phyloP scores from a whole-genome alignment of 148 eudicot species.

The Gaultheria prostrata region DNA sequence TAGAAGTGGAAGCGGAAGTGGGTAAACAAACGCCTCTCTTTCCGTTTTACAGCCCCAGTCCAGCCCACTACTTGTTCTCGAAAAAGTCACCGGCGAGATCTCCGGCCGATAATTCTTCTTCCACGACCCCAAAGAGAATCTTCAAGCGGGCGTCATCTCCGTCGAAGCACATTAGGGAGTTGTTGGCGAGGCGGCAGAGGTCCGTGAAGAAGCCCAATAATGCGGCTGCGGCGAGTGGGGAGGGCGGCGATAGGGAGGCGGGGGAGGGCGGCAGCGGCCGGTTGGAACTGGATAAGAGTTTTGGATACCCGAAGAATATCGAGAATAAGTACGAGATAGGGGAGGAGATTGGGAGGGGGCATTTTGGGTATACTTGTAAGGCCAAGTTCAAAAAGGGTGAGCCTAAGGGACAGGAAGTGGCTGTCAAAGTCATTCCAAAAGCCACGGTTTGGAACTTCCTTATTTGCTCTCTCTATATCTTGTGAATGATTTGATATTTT shows the following conservation, averaged over 20 bases:
- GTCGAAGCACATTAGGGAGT: constrained; percentile 74
- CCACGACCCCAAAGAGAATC: constrained; percentile 64
- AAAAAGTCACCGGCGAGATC: constrained; percentile 77
- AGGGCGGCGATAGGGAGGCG: constrained; percentile 33
- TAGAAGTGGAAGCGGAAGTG: constrained; percentile 23
- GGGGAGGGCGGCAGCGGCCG: constrained; percentile 19
- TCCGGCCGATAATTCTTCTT: constrained; percentile 43
- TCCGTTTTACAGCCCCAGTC: constrained; percentile 77
- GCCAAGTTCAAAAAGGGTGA: constrained; percentile 80
- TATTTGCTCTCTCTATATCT: background rate
- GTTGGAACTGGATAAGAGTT: constrained; percentile 63
- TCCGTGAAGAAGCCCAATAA: constrained; percentile 63
- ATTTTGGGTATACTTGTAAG: constrained; percentile 87
- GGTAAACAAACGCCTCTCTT: constrained; percentile 67
- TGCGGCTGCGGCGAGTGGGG: constrained; percentile 39
- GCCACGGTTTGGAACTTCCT: constrained; percentile 47
- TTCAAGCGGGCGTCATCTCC: constrained; percentile 79
- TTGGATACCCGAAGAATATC: constrained; percentile 75
- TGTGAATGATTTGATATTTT: background rate
- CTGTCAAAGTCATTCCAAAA: constrained; percentile 90
- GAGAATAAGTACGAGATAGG: constrained; percentile 76
- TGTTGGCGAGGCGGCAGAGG: constrained; percentile 64
- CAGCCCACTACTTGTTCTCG: constrained; percentile 63
- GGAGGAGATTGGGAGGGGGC: constrained; percentile 95
- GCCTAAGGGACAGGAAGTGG: constrained; percentile 68